Conservation (phyloP, 2,329 filamentous ascomycete species). For the Ophioceras dolichostomum region DNA sequence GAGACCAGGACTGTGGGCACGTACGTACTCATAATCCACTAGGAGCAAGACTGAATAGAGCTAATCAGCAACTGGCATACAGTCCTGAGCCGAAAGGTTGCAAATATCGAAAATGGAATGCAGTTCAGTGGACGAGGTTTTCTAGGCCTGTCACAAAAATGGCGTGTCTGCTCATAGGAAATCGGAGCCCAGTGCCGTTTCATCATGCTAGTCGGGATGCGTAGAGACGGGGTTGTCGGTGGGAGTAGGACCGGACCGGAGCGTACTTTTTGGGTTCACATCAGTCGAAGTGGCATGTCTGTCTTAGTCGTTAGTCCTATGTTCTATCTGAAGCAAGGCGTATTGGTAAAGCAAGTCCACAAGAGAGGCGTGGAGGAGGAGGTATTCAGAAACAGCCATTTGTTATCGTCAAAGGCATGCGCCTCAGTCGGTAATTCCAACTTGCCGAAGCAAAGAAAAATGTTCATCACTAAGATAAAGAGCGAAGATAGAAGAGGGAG, state of each 20-base stretch:
- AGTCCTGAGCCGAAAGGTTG: neutral
- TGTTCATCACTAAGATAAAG: slow-evolving; percentile 50
- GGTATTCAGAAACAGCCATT: slow-evolving; percentile 77
- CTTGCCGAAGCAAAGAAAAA: slow-evolving; percentile 57
- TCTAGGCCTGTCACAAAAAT: slow-evolving; percentile 95
- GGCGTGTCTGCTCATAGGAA: slow-evolving; percentile 72
- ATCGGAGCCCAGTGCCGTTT: slow-evolving; percentile 98
- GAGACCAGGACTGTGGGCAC: too few species aligned
- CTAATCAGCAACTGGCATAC: neutral
- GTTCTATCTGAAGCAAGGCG: too few species aligned
- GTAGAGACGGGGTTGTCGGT: too few species aligned
- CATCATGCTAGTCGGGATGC: slow-evolving; percentile 47
- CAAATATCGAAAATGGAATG: neutral
- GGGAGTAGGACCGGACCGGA: slow-evolving; percentile 4
- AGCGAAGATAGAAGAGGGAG: slow-evolving; percentile 3
- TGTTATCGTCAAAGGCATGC: slow-evolving; percentile 57
- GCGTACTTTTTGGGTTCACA: neutral
- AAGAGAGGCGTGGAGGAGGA: too few species aligned
- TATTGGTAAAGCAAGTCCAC: too few species aligned
- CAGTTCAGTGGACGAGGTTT: slow-evolving; percentile 96
- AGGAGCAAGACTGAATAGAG: too few species aligned
- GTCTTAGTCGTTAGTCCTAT: slow-evolving; percentile 7
- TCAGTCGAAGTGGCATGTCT: slow-evolving; percentile 6
- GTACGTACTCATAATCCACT: too few species aligned
- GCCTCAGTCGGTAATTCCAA: slow-evolving; percentile 96